These are phyloP conservation scores for Stachybotrys chartarum DNA, from an alignment of 2,329 filamentous ascomycete genomes.

Conservation along the genomic window DNA sequence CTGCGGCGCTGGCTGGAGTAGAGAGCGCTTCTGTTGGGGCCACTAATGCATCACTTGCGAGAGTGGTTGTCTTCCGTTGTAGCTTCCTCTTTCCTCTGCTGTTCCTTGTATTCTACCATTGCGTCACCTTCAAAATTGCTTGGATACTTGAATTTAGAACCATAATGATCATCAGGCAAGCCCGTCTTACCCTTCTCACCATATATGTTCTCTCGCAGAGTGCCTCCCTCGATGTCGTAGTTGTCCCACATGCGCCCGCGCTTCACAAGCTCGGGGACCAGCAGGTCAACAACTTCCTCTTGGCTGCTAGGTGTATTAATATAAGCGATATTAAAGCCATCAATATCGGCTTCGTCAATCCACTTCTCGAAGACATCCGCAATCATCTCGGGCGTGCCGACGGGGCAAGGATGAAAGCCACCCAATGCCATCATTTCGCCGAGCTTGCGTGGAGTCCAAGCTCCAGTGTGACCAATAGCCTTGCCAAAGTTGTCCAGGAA, in stretches of 20 bases:
- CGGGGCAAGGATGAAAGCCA: conserved; percentile 3
- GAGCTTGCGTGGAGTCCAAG: conserved; percentile 2
- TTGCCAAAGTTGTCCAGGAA: background rate
- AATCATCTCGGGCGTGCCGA: conserved; percentile 4
- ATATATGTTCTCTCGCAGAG: conserved; percentile 4
- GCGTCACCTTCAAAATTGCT: background rate
- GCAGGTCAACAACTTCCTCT: conserved; percentile 5
- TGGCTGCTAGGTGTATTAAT: conserved; percentile 15
- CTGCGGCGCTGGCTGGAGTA: too few species aligned
- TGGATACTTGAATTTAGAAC: conserved; percentile 51
- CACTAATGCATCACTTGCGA: too few species aligned
- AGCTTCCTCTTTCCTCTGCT: too few species aligned
- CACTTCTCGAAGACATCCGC: conserved; percentile 4
- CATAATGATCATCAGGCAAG: conserved; percentile 19
- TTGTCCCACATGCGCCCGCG: conserved; percentile 5
- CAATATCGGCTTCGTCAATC: conserved; percentile 3
- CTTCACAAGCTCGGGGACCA: conserved; percentile 5
- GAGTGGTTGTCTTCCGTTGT: too few species aligned
- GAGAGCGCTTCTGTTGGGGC: too few species aligned
- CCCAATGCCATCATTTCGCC: conserved; percentile 2
- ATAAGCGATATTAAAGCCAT: conserved; percentile 19
- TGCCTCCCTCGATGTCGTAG: conserved; percentile 3
- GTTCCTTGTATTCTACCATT: background rate
- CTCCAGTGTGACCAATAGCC: conserved; percentile 6
- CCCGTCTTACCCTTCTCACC: background rate